Conservation (phyloP, 164 flowering plant species). For the Piper betle region DNA sequence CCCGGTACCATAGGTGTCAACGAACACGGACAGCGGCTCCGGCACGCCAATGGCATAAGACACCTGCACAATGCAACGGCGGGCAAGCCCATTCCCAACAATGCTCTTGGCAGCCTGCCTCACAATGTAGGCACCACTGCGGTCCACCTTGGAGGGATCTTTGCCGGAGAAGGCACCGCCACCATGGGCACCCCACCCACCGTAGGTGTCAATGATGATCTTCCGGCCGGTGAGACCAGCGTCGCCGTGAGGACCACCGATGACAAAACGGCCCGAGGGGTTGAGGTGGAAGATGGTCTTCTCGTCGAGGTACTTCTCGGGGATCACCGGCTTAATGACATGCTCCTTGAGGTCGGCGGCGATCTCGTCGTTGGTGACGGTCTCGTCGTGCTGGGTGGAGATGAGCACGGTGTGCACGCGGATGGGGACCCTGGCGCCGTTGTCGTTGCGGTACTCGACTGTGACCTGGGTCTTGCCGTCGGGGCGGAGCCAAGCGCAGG, state of each 20-base stretch:
- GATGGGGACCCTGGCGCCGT: conserved; percentile 70
- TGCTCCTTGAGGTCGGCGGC: conserved; percentile 78
- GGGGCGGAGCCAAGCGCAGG: conserved; percentile 66
- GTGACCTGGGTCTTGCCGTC: conserved; percentile 83
- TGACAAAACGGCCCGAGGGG: conserved; percentile 74
- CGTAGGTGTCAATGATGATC: conserved; percentile 71
- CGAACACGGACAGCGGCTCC: conserved; percentile 66
- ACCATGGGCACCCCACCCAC: conserved; percentile 83
- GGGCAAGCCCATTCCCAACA: conserved; percentile 63
- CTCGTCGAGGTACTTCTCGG: conserved; percentile 66
- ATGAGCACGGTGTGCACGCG: conserved; percentile 75
- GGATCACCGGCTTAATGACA: conserved; percentile 62
- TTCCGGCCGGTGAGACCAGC: conserved; percentile 77
- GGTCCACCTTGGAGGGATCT: conserved; percentile 75
- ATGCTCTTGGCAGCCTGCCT: conserved; percentile 78
- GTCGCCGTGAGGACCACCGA: conserved; percentile 79
- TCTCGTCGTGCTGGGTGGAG: conserved; percentile 76
- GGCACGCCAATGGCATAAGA: conserved; percentile 79
- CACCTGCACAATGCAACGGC: conserved; percentile 65
- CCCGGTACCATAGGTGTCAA: conserved; percentile 55
- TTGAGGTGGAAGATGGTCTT: conserved; percentile 77
- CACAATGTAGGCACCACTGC: conserved; percentile 72
- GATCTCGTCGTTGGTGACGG: conserved; percentile 65
- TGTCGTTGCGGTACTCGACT: conserved; percentile 58
- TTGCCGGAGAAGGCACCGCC: conserved; percentile 82